Evolutionary conservation across 164 flowering plant genomes (phyloP).

Genomic region (Stephania yunnanensis): DNA sequence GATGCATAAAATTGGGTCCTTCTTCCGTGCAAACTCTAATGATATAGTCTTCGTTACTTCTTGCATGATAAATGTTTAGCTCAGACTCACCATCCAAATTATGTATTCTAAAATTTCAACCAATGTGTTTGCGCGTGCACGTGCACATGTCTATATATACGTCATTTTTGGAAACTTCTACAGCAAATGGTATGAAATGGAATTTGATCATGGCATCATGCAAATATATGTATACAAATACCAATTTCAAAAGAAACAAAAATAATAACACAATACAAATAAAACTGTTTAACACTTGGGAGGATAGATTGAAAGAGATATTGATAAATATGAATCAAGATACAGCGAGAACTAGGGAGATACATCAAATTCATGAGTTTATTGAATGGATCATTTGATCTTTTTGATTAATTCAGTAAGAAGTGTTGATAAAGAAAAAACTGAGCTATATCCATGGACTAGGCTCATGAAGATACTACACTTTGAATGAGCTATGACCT

Average conservation of each 20-base stretch:
- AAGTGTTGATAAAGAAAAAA: too few relatives aligned
- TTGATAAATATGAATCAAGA: background rate
- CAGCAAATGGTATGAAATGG: background rate
- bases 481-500: background rate
- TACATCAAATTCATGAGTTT: too few relatives aligned
- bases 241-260: too few relatives aligned
- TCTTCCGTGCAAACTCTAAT: conserved; percentile 71
- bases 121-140: too few relatives aligned
- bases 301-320: background rate
- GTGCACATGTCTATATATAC: too few relatives aligned
- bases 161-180: too few relatives aligned
- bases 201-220: background rate
- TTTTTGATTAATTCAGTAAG: too few relatives aligned
- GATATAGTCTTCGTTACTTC: conserved; percentile 85
- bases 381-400: too few relatives aligned
- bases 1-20: conserved; percentile 76
- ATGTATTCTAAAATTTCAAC: background rate
- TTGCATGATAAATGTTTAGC: conserved; percentile 9
- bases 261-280: too few relatives aligned
- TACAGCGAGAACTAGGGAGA: background rate
- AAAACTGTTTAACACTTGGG: background rate
- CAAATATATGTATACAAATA: background rate
- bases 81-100: background rate
- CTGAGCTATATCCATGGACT: too few relatives aligned
- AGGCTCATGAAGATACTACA: background rate